phyloP scores from a whole-genome alignment of 2,329 filamentous ascomycete genomes.

The Ophiocordyceps sinensis region DNA sequence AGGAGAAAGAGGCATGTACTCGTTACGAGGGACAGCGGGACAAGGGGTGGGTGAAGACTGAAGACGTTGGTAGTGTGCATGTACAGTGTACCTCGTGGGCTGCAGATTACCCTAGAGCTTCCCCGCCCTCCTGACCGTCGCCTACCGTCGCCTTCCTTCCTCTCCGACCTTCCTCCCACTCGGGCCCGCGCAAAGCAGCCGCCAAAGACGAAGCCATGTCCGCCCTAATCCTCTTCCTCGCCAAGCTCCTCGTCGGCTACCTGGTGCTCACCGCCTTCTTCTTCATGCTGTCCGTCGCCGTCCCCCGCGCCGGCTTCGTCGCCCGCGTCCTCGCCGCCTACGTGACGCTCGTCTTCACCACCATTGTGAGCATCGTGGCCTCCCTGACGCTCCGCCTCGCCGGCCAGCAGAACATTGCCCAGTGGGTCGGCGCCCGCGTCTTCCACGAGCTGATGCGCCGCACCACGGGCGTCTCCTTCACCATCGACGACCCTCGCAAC shows the following conservation, averaged over 20 bases:
- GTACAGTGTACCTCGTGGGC: too few relatives aligned
- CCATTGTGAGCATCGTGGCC: conserved; percentile 61
- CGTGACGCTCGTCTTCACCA: conserved; percentile 41
- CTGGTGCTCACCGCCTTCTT: conserved; percentile 35
- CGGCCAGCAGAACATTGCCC: conserved; percentile 62
- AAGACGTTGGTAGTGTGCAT: too few relatives aligned
- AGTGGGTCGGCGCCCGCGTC: conserved; percentile 68
- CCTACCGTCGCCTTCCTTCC: too few relatives aligned
- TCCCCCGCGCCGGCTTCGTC: conserved; percentile 49
- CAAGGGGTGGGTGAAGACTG: too few relatives aligned
- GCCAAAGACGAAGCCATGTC: conserved; percentile 20
- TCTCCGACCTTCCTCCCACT: too few relatives aligned
- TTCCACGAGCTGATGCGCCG: conserved; percentile 70
- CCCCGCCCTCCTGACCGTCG: too few relatives aligned
- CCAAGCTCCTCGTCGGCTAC: conserved; percentile 37
- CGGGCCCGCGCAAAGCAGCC: neutral
- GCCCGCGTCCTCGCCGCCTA: conserved; percentile 56
- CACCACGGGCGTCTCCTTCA: conserved; percentile 66
- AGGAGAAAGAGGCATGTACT: too few relatives aligned
- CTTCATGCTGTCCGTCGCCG: conserved; percentile 46
- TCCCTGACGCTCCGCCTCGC: conserved; percentile 56
- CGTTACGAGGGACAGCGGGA: too few relatives aligned
- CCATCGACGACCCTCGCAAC: conserved; percentile 51
- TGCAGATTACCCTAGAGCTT: too few relatives aligned
- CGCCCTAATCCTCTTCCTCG: conserved; percentile 19